Base-by-base conservation (phyloP, 805 yeast species). In the Candida khao-thaluensis region DNA sequence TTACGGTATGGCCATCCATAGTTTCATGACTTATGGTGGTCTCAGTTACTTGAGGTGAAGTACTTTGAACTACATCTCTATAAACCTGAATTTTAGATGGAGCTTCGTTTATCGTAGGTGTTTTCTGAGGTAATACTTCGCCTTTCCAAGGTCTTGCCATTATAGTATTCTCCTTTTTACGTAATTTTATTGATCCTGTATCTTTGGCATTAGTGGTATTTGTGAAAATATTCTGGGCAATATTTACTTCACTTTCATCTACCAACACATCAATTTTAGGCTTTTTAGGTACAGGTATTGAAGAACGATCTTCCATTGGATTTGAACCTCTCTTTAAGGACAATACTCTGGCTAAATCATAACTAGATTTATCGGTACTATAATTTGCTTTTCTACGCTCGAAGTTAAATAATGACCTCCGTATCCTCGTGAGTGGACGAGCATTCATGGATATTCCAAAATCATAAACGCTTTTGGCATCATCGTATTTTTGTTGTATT, bases 151-250 rank as follows among this genome's bases (percentile, higher is more conserved):
- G 73, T 7, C 62, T 66, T 1, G 88, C 69, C 2, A 65, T 62
- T 15, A 75, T 29, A 5, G 56, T 60, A 53, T 87, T 87, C 54
- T 87, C 95, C 55, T 85, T 85, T 32, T 70, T 67, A 37, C 85
- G 57, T 11, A 64, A 56, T 7, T 62, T 64, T 1, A 76, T 57
- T 0, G 80, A 49, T 5, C 79, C 86, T 17, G 80, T 54, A 22
- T 64, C 60, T 32, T 70, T 72, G 75, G 81, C 66, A 1, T 67
- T 68, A 22, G 31, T 28, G 4, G 23, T 15, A 2, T 33, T 40
- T 7, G 49, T 42, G 41, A 64, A 63, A 10, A 62, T 51, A 3
- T 57, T 51, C 22, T 51, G 42, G 8, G 56, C 25, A 1, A 55
- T 47, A 17, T 48, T 44, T 12, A 46, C 46, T 20, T 47, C 45